These are phyloP conservation scores for Paralagenidium karlingii DNA, from an alignment of 352 stramenopile genomes.

Conservation along the genomic window DNA sequence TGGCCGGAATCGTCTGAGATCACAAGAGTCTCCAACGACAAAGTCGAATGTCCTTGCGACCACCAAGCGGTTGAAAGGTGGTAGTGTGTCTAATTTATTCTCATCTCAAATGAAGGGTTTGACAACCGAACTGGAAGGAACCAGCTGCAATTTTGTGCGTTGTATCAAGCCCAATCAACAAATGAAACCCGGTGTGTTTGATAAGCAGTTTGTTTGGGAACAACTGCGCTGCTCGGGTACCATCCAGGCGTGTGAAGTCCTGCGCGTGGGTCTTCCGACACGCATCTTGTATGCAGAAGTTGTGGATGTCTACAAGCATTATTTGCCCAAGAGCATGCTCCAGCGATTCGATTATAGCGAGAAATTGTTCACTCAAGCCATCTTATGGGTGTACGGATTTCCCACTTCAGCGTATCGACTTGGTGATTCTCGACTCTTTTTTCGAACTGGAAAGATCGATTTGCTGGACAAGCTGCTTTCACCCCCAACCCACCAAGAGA, in stretches of 20 bases:
- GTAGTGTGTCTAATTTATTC: slow-evolving; percentile 11
- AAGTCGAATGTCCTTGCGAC: slow-evolving; percentile 5
- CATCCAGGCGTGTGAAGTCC: slow-evolving; percentile 52
- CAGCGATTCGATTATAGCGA: slow-evolving; percentile 70
- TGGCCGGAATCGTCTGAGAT: slow-evolving; percentile 27
- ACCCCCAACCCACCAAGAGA: slow-evolving; percentile 13
- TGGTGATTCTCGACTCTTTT: slow-evolving; percentile 72
- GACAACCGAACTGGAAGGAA: slow-evolving; percentile 19
- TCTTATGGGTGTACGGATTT: slow-evolving; percentile 68
- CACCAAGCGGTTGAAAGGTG: slow-evolving; percentile 5
- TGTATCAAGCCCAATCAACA: slow-evolving; percentile 17
- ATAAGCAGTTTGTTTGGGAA: slow-evolving; percentile 10
- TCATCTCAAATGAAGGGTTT: slow-evolving; percentile 23
- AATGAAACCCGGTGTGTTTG: slow-evolving; percentile 10
- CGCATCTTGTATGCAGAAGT: slow-evolving; percentile 80
- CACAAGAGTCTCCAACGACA: slow-evolving; percentile 11
- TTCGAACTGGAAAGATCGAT: slow-evolving; percentile 79
- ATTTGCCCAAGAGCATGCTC: slow-evolving; percentile 51
- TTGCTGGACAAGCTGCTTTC: slow-evolving; percentile 66
- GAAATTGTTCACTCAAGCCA: slow-evolving; percentile 76
- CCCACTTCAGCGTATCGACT: slow-evolving; percentile 62
- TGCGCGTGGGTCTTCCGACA: slow-evolving; percentile 69
- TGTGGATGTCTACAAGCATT: slow-evolving; percentile 64
- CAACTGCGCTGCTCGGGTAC: slow-evolving; percentile 15
- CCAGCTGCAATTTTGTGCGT: slow-evolving; percentile 23